Conservation (phyloP, 371 early-diverging fungal genomes). For the Entomophthora muscae region DNA sequence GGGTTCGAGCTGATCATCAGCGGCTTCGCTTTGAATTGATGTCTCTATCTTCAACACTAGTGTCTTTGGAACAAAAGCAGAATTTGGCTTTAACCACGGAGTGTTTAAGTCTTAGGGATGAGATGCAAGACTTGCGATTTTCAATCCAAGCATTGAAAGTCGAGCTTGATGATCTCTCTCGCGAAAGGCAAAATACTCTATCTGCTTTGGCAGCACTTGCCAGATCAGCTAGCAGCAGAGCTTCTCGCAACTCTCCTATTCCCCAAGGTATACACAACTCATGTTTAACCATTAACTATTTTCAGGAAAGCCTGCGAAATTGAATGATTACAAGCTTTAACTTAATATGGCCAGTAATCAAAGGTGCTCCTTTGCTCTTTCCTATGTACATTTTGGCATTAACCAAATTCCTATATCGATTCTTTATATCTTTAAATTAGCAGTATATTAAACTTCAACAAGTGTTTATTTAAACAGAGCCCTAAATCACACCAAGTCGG, state of each 20-base stretch:
- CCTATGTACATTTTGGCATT: no score
- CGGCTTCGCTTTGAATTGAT: constrained; percentile 1
- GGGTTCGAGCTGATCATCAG: not conserved
- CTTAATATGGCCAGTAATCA: no score
- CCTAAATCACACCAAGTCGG: no score
- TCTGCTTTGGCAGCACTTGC: not conserved
- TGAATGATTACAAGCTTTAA: constrained; percentile 4
- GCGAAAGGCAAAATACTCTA: not conserved
- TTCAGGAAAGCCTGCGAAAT: not conserved
- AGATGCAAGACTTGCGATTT: not conserved
- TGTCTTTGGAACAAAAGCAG: not conserved
- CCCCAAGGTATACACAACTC: not conserved
- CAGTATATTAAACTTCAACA: no score
- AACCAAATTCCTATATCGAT: no score
- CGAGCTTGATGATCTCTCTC: not conserved
- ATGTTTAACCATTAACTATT: not conserved
- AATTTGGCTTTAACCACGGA: constrained; percentile 1
- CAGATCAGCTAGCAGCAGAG: not conserved
- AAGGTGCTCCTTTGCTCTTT: no score
- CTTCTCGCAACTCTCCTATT: not conserved
- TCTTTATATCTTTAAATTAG: no score
- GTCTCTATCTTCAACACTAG: not conserved
- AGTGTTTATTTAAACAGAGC: no score
- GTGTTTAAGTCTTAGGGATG: not conserved
- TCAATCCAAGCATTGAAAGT: not conserved